Percentiles rank a stretch among this genome's conserved stretches.
Evolutionary conservation across 352 stramenopile genomes (phyloP).

Genomic region (Pythium aphanidermatum): DNA sequence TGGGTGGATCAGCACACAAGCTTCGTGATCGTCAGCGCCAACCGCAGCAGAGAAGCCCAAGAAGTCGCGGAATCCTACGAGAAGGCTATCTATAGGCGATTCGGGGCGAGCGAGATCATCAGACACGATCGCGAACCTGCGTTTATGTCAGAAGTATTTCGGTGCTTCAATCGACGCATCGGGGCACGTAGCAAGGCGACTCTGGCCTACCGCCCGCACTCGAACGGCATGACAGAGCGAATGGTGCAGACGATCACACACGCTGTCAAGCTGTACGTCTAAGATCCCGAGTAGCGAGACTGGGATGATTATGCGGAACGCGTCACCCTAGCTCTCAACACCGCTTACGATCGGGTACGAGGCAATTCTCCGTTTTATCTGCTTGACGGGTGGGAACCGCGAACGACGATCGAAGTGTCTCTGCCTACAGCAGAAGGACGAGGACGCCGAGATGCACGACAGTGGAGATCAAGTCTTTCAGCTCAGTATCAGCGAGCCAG

Average conservation of each 20-base stretch:
- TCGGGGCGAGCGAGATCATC: constrained; percentile 11
- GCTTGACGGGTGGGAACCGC: constrained; percentile 15
- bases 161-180: constrained; percentile 13
- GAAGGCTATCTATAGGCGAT: constrained; percentile 10
- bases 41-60: constrained; percentile 2
- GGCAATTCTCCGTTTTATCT: constrained; percentile 17
- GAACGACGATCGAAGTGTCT: constrained; percentile 1
- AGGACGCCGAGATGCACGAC: background rate
- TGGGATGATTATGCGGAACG: constrained; percentile 17
- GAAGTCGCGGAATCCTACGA: constrained; percentile 19
- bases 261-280: constrained; percentile 13
- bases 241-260: constrained; percentile 18
- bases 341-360: background rate
- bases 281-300: constrained; percentile 13
- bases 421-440: background rate
- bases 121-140: constrained; percentile 16
- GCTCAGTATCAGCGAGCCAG: constrained; percentile 3
- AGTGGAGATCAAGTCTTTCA: constrained; percentile 1
- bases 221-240: constrained; percentile 5
- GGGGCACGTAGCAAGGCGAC: background rate
- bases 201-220: constrained; percentile 12
- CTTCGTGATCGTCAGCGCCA: constrained; percentile 13
- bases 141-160: constrained; percentile 26
- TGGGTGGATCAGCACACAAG: constrained; percentile 11
- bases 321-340: constrained; percentile 16